Conservation (phyloP, 75 land plant species). For the Pinus taeda region DNA sequence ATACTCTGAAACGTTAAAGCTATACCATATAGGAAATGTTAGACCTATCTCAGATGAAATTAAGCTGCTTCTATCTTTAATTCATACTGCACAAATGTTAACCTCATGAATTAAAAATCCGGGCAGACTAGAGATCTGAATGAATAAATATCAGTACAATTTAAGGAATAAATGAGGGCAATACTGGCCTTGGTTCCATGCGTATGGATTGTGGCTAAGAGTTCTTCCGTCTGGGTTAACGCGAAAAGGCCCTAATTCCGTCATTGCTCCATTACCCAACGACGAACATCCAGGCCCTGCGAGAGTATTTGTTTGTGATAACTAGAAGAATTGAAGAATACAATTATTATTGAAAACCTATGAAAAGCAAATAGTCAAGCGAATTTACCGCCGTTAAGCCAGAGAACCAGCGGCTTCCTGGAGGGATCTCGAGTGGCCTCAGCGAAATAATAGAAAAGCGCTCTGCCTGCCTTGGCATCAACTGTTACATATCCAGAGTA, state of each 20-base stretch:
- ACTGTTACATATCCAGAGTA: conserved; percentile 43
- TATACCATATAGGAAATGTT: too few species aligned
- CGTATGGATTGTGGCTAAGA: conserved; percentile 48
- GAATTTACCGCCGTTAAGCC: conserved; percentile 55
- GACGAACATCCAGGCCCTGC: conserved; percentile 70
- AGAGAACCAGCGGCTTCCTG: conserved; percentile 40
- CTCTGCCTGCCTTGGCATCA: conserved; percentile 13
- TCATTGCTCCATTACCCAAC: conserved; percentile 76
- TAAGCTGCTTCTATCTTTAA: too few species aligned
- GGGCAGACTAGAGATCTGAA: not conserved
- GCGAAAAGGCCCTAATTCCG: not conserved
- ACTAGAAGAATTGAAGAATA: not conserved
- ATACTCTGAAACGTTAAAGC: too few species aligned
- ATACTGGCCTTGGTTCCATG: conserved; percentile 68
- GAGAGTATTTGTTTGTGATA: not conserved
- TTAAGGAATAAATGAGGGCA: too few species aligned
- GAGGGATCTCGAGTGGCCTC: conserved; percentile 41
- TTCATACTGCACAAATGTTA: too few species aligned
- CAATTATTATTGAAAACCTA: not conserved
- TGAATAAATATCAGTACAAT: not conserved
- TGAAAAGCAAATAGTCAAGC: not conserved
- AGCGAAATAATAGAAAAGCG: conserved; percentile 51
- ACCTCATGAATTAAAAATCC: not conserved
- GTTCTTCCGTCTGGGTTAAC: conserved; percentile 17
- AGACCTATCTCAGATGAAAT: too few species aligned